Percentiles rank a stretch among this genome's conserved stretches.
Evolutionary conservation across 495 filamentous ascomycete genomes (phyloP).

Genomic region (Chaetomium tenue): DNA sequence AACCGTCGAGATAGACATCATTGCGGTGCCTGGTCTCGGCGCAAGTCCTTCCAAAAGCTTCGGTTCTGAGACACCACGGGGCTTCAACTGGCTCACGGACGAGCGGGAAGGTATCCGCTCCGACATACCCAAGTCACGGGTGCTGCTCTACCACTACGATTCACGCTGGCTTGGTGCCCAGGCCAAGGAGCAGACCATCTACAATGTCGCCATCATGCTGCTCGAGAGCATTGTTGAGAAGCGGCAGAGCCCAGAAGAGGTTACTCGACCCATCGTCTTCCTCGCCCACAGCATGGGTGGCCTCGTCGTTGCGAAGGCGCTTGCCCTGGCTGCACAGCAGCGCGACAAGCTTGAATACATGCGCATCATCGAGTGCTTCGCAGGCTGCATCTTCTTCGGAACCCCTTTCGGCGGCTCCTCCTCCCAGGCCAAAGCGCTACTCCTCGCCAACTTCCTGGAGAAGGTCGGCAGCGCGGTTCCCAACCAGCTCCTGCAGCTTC

Average conservation of each 20-base stretch:
- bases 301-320: neutral
- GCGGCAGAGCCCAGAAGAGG: neutral
- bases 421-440: neutral
- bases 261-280: neutral
- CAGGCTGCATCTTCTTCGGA: neutral
- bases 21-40: neutral
- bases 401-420: neutral
- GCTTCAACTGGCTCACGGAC: neutral
- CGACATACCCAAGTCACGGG: neutral
- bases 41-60: neutral
- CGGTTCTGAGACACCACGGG: neutral
- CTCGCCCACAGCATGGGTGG: slow-evolving; percentile 2
- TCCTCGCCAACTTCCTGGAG: slow-evolving; percentile 1
- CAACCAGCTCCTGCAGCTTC: slow-evolving; percentile 1
- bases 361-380: neutral
- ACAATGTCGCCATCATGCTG: slow-evolving; percentile 3
- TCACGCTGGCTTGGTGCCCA: slow-evolving; percentile 2
- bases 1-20: neutral
- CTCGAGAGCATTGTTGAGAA: slow-evolving; percentile 1
- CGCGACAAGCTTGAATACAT: neutral
- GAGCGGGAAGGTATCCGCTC: slow-evolving; percentile 1
- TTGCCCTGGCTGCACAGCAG: slow-evolving; percentile 1
- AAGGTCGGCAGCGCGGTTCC: neutral
- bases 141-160: neutral
- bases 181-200: slow-evolving; percentile 3